A percentile compares a stretch with the other conserved stretches of the same genome.
Evolutionary conservation across 768 basidiomycete species (phyloP).

Genomic region (Macrocybe gigantea): DNA sequence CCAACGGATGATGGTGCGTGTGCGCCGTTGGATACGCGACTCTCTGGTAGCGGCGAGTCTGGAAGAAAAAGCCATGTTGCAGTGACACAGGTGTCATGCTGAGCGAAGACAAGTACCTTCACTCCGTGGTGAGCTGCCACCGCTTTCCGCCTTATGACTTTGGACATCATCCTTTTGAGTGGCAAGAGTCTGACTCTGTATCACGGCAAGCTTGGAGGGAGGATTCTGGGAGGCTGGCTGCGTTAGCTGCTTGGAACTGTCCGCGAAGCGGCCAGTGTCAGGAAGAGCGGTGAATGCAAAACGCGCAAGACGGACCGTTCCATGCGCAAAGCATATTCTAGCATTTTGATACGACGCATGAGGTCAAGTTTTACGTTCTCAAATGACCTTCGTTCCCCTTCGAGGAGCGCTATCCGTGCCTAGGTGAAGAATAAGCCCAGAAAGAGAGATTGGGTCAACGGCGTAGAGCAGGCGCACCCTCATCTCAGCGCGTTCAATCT

Average conservation of each 20-base stretch:
- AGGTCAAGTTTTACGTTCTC: constrained; percentile 97
- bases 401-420: constrained; percentile 95
- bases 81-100: constrained; percentile 1
- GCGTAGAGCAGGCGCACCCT: constrained; percentile 54
- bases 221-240: constrained; percentile 53
- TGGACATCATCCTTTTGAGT: constrained; percentile 61
- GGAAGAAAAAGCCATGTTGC: constrained; percentile 7
- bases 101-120: constrained; percentile 49
- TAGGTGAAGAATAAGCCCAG: constrained; percentile 24
- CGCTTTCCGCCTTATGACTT: constrained; percentile 75
- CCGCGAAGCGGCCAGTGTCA: constrained; percentile 26
- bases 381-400: constrained; percentile 94
- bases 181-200: constrained; percentile 51
- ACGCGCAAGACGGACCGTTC: constrained; percentile 66
- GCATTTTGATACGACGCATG: constrained; percentile 97
- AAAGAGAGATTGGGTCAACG: constrained; percentile 21
- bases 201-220: constrained; percentile 58
- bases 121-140: constrained; percentile 78
- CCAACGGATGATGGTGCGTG: constrained; percentile 37
- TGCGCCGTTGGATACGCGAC: constrained; percentile 57
- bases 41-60: constrained; percentile 76
- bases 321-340: constrained; percentile 94
- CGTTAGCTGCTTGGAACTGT: constrained; percentile 78
- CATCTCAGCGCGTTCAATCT: constrained; percentile 99
- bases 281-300: constrained; percentile 12